Evolutionary conservation across 2,329 filamentous ascomycete species (phyloP).

Genomic region (Diaporthe citrichinensis): DNA sequence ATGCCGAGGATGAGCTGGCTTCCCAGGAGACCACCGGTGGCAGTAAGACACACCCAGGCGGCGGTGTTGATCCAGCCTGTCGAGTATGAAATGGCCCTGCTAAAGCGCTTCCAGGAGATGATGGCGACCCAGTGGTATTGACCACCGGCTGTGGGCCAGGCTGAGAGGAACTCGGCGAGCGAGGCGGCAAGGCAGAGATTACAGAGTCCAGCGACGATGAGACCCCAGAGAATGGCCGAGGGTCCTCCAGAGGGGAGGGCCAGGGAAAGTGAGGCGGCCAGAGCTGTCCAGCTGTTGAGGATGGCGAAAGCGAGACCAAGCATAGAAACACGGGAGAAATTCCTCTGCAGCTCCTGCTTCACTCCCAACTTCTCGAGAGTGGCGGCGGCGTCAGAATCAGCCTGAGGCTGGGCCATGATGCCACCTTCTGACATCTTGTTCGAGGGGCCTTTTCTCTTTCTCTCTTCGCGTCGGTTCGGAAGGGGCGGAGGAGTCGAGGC

Average conservation of each 20-base stretch:
- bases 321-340: conserved; percentile 64
- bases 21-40: conserved; percentile 77
- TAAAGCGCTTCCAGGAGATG: conserved; percentile 72
- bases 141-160: conserved; percentile 71
- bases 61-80: conserved; percentile 82
- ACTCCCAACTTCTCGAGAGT: conserved; percentile 62
- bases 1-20: conserved; percentile 77
- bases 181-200: conserved; percentile 79
- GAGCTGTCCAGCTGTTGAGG: conserved; percentile 65
- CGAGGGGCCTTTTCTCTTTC: neutral
- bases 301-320: conserved; percentile 64
- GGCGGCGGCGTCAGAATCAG: conserved; percentile 48
- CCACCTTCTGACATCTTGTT: conserved; percentile 35
- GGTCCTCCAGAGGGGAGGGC: conserved; percentile 78
- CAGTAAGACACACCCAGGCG: conserved; percentile 79
- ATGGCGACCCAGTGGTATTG: conserved; percentile 82
- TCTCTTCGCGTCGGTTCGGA: neutral
- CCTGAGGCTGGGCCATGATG: conserved; percentile 23
- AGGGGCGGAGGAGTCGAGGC: conserved; percentile 1
- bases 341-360: conserved; percentile 64
- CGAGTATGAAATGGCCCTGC: conserved; percentile 75
- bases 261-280: conserved; percentile 61
- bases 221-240: conserved; percentile 80
- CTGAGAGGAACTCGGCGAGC: conserved; percentile 79
- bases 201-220: conserved; percentile 74